Evolutionary conservation across 2,329 filamentous ascomycete genomes (phyloP), one percentile per base, ranked within the genome.

Genomic region (Lecanicillium sp.): DNA sequence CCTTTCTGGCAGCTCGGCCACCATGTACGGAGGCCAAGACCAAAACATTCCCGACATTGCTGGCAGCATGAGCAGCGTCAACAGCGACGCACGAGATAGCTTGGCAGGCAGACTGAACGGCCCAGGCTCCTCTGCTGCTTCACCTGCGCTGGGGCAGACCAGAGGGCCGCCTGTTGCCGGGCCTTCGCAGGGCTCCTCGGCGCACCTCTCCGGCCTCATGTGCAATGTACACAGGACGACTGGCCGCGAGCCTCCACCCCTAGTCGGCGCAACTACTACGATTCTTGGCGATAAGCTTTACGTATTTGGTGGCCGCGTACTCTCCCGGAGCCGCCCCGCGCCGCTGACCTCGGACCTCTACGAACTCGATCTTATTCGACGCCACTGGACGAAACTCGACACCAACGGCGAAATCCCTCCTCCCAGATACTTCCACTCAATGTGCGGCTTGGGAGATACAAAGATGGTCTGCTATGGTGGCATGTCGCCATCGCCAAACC

Each of bases 391-490:
- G 11, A 96, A 90, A 63, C 65, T 97, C 20, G 87, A 95, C 45
- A 83, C 87, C 0, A 77, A 74, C 23, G 93, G 93, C 37, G 90
- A 97, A 58, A 72, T 94, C 30, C 93, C 93, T 1, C 86, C 90
- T 2, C 89, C 93, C 8, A 81, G 93, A 52, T 98, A 98, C 64
- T 98, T 98, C 56, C 93, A 98, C 71, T 97, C 90, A 54, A 87
- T 97, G 65, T 98, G 93, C 64, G 79, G 88, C 1, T 71, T 98
- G 2, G 93, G 93, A 19, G 93, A 97, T 62, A 91, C 89, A 3
- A 98, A 97, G 66, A 76, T 98, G 64, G 91, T 98, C 3, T 97
- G 91, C 67, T 98, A 97, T 66, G 93, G 93, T 50, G 93, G 93
- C 57, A 98, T 98, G 93, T 96, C 91, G 9, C 90, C 91, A 1